Percentiles rank a stretch among this genome's conserved stretches.
Evolutionary conservation across 164 flowering plant species (phyloP).

Genomic region (Magnolia sinica): DNA sequence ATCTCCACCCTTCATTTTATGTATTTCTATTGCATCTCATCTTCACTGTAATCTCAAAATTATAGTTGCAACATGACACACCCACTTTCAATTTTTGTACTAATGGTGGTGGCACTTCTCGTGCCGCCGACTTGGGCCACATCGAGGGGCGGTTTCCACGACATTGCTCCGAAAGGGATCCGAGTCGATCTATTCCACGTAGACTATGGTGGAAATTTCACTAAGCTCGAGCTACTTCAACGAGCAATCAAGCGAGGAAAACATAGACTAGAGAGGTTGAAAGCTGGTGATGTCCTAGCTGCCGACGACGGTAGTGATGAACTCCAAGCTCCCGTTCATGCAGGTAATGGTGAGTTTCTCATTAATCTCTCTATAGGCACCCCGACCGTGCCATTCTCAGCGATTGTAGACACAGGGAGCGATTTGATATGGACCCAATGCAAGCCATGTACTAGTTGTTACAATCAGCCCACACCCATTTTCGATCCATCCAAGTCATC

Average conservation of each 20-base stretch:
- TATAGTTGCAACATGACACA: conserved; percentile 3
- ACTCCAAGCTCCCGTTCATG: conserved; percentile 31
- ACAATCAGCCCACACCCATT: conserved; percentile 51
- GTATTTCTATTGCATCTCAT: neutral
- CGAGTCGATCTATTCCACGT: conserved; percentile 50
- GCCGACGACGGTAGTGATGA: neutral
- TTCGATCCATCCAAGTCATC: conserved; percentile 70
- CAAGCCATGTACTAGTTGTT: conserved; percentile 66
- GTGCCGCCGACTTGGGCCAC: conserved; percentile 23
- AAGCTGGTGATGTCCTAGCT: conserved; percentile 14
- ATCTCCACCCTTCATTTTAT: neutral
- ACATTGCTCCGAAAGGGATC: conserved; percentile 32
- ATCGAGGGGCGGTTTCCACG: conserved; percentile 16
- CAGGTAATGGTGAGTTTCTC: conserved; percentile 66
- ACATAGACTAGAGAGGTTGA: conserved; percentile 40
- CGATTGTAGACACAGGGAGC: conserved; percentile 87
- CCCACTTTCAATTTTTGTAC: neutral
- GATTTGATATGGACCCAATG: conserved; percentile 93
- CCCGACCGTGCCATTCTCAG: conserved; percentile 49
- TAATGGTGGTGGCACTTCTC: neutral
- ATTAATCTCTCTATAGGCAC: conserved; percentile 69
- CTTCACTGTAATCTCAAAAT: neutral
- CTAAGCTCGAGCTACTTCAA: conserved; percentile 48
- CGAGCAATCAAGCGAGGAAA: conserved; percentile 54
- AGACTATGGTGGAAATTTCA: conserved; percentile 52